phyloP scores from a whole-genome alignment of 2,329 filamentous ascomycete species.

The Thelonectria discophora region DNA sequence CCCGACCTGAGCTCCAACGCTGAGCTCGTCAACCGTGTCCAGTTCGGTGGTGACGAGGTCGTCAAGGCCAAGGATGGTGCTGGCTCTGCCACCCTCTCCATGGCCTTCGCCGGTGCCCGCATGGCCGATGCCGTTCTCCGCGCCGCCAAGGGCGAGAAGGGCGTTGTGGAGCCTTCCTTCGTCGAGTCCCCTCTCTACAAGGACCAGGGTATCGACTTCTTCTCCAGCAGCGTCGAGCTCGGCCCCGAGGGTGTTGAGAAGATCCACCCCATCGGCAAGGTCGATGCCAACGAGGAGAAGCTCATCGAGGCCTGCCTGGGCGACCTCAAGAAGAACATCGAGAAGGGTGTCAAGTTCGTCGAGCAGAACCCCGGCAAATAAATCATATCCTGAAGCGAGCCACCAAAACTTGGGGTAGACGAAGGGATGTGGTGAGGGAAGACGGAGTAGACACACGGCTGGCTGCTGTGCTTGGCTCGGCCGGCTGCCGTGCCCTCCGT shows the following conservation, averaged over 20 bases:
- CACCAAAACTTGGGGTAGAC: slow-evolving; percentile 19
- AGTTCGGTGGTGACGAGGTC: slow-evolving; percentile 99
- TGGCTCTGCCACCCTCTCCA: slow-evolving; percentile 96
- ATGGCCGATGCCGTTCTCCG: slow-evolving; percentile 92
- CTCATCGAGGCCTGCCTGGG: slow-evolving; percentile 85
- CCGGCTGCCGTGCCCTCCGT: slow-evolving; percentile 15
- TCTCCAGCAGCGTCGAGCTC: slow-evolving; percentile 93
- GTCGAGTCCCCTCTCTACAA: slow-evolving; percentile 98
- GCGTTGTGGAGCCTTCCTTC: slow-evolving; percentile 94
- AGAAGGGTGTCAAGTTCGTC: slow-evolving; percentile 79
- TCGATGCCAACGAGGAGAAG: slow-evolving; percentile 87
- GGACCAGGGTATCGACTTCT: slow-evolving; percentile 98
- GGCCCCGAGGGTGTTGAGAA: slow-evolving; percentile 96
- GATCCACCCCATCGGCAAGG: slow-evolving; percentile 85
- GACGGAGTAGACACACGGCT: slow-evolving; percentile 10
- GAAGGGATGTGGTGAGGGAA: slow-evolving; percentile 25
- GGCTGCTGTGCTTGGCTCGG: slow-evolving; percentile 20
- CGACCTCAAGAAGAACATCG: slow-evolving; percentile 94
- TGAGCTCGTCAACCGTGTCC: slow-evolving; percentile 89
- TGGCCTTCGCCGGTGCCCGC: slow-evolving; percentile 92
- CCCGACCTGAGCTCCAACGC: slow-evolving; percentile 80
- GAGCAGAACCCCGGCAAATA: slow-evolving; percentile 69
- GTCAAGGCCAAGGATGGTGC: slow-evolving; percentile 99
- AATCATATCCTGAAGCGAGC: slow-evolving; percentile 36
- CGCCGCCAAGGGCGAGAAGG: slow-evolving; percentile 92